Evolutionary conservation across 2,329 filamentous ascomycete species (phyloP), one percentile per base, ranked within the genome.

Genomic region (Ascochyta rabiei): DNA sequence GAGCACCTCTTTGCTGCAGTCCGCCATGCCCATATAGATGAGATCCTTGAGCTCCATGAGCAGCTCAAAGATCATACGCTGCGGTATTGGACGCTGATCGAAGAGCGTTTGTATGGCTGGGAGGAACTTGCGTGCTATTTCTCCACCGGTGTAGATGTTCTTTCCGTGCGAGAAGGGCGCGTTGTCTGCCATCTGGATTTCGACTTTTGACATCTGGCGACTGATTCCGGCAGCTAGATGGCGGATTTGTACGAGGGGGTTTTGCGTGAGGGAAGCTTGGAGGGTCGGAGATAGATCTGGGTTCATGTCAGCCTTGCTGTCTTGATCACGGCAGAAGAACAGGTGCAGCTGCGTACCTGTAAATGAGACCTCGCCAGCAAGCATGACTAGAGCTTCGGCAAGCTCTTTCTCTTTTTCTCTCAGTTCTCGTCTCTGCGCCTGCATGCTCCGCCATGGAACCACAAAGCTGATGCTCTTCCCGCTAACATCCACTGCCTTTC

Each of bases 371-470:
- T 74, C 71, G 21, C 70, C 67, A n/a, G 65, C 65, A 24, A 73
- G 58, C 30, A 69, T 67, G 1, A 73, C 71, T 18, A 74, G 48
- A 6, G 68, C 70, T 56, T 74, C 71, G 10, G 71, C 71, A 24
- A 73, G 52, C 53, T 72, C 67, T 41, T 69, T 74, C 24, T 74
- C 71, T 44, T 66, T 72, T 47, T 71, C 67, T 6, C 60, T 57
- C 53, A 72, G 34, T 51, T 74, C 70, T 41, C 61, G 54, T 50
- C 69, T 62, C 49, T 73, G 70, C 12, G 67, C 64, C 53, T 73
- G 70, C 69, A 74, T 72, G 34, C 68, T 69, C 43, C 70, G 60
- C 71, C 70, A 74, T 59, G 71, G 70, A 30, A 74, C 70, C 13
- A 73, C 68, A 18, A 73, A 73, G 52, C 71, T 66, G 18, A 73